These are phyloP conservation scores for Cupressus sempervirens DNA, from an alignment of 75 land plant genomes.

Conservation along the genomic window DNA sequence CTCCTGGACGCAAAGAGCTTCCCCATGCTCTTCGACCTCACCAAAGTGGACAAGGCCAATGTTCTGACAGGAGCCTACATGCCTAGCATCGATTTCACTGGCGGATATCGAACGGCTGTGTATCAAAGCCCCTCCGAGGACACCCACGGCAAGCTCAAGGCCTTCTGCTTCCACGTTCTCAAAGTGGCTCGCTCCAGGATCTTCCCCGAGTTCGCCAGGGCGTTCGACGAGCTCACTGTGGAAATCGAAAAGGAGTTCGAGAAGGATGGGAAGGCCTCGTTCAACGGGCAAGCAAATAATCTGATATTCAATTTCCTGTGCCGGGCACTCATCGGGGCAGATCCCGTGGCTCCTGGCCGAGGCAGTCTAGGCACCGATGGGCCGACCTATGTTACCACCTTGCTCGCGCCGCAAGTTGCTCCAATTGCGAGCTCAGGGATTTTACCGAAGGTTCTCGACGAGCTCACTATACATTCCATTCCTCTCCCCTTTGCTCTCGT, in stretches of 20 bases:
- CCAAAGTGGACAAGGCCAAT: constrained; percentile 56
- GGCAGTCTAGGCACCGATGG: constrained; percentile 61
- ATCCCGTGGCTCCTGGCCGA: constrained; percentile 44
- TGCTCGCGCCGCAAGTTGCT: constrained; percentile 23
- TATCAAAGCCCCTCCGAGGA: constrained; percentile 82
- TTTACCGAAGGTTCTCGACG: constrained; percentile 52
- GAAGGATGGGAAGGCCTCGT: constrained; percentile 32
- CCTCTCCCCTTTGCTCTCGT: constrained; percentile 45
- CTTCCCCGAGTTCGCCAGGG: constrained; percentile 59
- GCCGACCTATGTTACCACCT: constrained; percentile 28
- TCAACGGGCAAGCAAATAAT: constrained; percentile 30
- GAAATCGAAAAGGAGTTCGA: constrained; percentile 43
- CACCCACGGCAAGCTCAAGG: constrained; percentile 60
- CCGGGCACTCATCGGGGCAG: constrained; percentile 34
- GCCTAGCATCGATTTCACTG: constrained; percentile 61
- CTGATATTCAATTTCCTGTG: constrained; percentile 59
- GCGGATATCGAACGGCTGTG: constrained; percentile 61
- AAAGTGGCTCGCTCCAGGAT: constrained; percentile 26
- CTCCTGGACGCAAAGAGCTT: constrained; percentile 79
- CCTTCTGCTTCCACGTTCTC: constrained; percentile 47
- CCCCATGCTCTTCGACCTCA: constrained; percentile 72
- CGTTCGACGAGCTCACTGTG: constrained; percentile 31
- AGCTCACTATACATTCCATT: constrained; percentile 37
- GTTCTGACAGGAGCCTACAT: constrained; percentile 74
- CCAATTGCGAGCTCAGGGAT: constrained; percentile 53